Evolutionary conservation across 2,329 filamentous ascomycete species (phyloP).

Genomic region (Colletotrichum falcatum): DNA sequence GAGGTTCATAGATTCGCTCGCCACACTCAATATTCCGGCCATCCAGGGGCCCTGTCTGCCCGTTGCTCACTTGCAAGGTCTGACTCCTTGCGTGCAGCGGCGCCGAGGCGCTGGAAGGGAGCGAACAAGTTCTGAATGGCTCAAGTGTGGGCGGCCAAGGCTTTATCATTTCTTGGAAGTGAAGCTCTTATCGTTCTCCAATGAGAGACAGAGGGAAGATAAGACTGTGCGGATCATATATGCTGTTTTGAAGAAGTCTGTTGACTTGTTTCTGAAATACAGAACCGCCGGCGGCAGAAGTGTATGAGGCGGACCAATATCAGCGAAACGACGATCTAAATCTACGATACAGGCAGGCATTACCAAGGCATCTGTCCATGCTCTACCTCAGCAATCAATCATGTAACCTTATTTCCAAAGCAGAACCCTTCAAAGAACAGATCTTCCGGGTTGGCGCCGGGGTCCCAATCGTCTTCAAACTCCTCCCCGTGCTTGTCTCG

Average conservation of each 20-base stretch:
- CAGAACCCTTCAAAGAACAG: constrained; percentile 21
- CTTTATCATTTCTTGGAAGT: constrained; percentile 29
- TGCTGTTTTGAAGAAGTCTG: neutral
- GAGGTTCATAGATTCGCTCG: neutral
- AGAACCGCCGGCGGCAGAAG: too few species aligned
- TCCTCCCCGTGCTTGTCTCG: neutral
- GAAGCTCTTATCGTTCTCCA: constrained; percentile 34
- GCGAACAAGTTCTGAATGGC: constrained; percentile 20
- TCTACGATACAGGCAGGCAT: neutral
- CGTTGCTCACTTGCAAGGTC: constrained; percentile 12
- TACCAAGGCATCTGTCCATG: too few species aligned
- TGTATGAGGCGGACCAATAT: neutral
- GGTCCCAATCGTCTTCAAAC: constrained; percentile 4
- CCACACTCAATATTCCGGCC: neutral
- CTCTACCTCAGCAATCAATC: neutral
- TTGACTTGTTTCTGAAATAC: neutral
- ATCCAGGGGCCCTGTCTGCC: neutral
- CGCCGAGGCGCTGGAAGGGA: constrained; percentile 12
- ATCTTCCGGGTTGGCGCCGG: constrained; percentile 18
- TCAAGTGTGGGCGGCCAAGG: constrained; percentile 19
- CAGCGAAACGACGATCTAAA: too few species aligned
- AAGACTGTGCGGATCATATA: neutral
- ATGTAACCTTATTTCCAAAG: neutral
- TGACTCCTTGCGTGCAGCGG: neutral
- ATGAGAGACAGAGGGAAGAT: constrained; percentile 16